Evolutionary conservation across 306 rosid species (phyloP), one percentile per base, ranked within the genome.

Genomic region (Casuarina cunninghamiana): DNA sequence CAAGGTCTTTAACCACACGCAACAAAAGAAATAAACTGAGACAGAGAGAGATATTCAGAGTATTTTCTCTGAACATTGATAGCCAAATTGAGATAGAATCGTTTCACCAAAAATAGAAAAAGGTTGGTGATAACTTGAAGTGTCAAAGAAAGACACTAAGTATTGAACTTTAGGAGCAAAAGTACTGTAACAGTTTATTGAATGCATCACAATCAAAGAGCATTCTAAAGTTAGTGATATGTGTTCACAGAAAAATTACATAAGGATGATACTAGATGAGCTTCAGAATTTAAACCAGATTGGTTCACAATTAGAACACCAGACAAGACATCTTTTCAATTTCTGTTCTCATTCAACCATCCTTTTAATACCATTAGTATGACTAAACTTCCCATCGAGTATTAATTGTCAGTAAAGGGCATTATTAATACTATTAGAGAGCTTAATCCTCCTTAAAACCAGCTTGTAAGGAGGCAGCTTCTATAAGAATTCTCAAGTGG

Each of bases 1-100:
- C 60, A 71, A 12, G 78, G 15, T 71, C 75, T 38, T 62, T 50
- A 65, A 49, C 58, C 21, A 51, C 12, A 71, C 71, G 60, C 67
- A 73, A 55, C 53, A 37, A 38, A 68, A 78, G 49, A 5, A 42
- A 70, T 3, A 51, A 16, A 12, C 4, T 11, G 32, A 69, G n/a
- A 67, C 15, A 15, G 71, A 42, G 48, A 39, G 26, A 67, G 71
- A 39, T 26, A 17, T 66, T 11, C 66, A 60, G 16, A 11, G 39
- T 60, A 6, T 54, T 43, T 37, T 39, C 51, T 37, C 66, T 4
- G 10, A 78, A 3, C 45, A 61, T 61, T 45, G 58, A 35, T 43
- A 17, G 43, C 4, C 10, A 49, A 73, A 48, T 1, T 2, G 50
- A 69, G 9, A 58, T 57, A 49, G 49, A 37, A 74, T 9, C 37